Evolutionary conservation across 768 basidiomycete species (phyloP).

Genomic region (Termitomyces sp.): DNA sequence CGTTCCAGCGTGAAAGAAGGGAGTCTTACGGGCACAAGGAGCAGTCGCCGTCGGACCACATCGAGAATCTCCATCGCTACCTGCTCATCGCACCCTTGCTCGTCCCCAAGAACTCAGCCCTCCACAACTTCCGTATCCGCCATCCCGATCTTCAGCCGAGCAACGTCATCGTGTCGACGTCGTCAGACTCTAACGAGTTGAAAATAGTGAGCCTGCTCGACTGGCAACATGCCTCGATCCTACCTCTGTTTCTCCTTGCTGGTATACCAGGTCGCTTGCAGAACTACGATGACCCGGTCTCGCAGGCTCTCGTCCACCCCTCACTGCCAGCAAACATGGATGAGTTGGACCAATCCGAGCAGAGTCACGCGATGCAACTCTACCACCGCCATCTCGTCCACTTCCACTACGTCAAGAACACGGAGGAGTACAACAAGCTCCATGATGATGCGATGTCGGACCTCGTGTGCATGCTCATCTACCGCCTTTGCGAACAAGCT

Average conservation of each 20-base stretch:
- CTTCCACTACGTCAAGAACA: no score
- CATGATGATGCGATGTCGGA: slow-evolving; percentile 2
- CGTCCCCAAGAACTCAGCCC: no score
- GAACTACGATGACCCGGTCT: background rate
- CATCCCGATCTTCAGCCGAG: background rate
- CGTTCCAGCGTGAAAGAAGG: background rate
- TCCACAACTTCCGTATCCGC: background rate
- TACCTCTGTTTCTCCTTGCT: no score
- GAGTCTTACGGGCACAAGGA: background rate
- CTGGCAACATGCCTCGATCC: no score
- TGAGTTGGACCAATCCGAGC: background rate
- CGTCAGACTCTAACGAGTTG: no score
- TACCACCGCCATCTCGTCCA: no score
- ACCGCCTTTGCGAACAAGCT: background rate
- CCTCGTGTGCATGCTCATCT: background rate
- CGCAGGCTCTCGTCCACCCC: background rate
- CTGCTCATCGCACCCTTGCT: background rate
- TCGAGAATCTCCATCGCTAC: background rate
- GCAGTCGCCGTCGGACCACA: background rate
- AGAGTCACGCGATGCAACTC: background rate
- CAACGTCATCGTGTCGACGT: background rate
- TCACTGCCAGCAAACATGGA: background rate
- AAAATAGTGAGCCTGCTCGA: no score
- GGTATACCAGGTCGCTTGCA: no score
- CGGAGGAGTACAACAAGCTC: slow-evolving; percentile 1